Evolutionary conservation across 23 red algal genomes (phyloP), one percentile per base, ranked within the genome.

Genomic region (Cyanidiococcus yangmingshanensis): DNA sequence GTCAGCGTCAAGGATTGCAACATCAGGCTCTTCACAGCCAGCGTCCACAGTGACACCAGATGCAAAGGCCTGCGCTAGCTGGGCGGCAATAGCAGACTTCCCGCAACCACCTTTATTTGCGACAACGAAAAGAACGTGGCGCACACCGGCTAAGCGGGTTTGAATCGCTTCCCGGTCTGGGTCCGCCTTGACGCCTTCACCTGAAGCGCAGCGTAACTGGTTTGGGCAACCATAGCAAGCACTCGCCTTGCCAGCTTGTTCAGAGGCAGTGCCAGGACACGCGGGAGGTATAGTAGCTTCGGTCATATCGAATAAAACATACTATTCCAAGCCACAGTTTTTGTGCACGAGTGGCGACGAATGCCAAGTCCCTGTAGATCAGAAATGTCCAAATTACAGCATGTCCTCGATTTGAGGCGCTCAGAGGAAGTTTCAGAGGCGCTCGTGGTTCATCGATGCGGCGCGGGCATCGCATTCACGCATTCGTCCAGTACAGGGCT

Each of bases 21-120:
- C 89, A 16, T 87, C 84, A 37, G 35, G 50, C 29, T 41, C 58
- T 21, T 77, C 74, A n/a, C 75, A 79, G 0, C 2, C 59, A 38
- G 75, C 80, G 0, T 58, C 76, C 1, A 25, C 3, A 24, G 31
- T n/a, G 40, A 15, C 39, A 26, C 39, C 41, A 18, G 76, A 33
- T 37, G 83, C 78, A 30, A 97, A 75, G 37, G 78, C 57, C 18
- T 85, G 76, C 36, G 79, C 79, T 29, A 97, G 74, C 40, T 91
- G 89, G 0, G 93, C 83, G 18, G 93, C 67, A 3, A 97, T 59
- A 25, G 93, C 89, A 41, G 79, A 84, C 50, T 97, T 97, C n/a
- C 93, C 93, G 12, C 90, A 87, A 40, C 93, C 93, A 1, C 93
- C 93, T 80, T 97, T 97, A 30, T 87, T 87, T 18, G 88, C 86